Evolutionary conservation across 371 early-diverging fungal species (phyloP).

Genomic region (Mucor circinelloides): DNA sequence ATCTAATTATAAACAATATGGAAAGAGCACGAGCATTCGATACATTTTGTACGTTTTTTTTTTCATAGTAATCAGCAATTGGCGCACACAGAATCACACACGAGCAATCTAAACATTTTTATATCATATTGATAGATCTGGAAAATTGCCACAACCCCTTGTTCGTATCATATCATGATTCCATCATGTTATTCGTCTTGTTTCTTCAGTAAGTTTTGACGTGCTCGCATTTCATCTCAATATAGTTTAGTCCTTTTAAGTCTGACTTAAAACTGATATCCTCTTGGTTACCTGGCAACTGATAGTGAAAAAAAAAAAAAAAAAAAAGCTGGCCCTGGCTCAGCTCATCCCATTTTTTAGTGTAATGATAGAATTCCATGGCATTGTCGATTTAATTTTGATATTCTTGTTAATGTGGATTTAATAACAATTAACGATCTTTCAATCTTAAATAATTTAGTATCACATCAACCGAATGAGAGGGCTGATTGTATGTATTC

Average conservation of each 20-base stretch:
- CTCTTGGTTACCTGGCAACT: background rate
- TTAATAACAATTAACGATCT: constrained; percentile 2
- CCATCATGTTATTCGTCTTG: background rate
- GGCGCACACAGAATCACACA: background rate
- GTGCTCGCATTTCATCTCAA: background rate
- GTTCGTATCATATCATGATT: background rate
- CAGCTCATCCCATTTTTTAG: background rate
- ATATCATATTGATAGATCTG: background rate
- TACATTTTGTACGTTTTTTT: background rate
- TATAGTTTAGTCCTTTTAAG: background rate
- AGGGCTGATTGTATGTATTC: background rate
- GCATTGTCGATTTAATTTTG: constrained; percentile 1
- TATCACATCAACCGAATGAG: background rate
- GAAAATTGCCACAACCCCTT: background rate
- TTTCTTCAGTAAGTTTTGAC: background rate
- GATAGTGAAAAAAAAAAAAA: background rate
- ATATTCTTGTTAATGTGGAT: background rate
- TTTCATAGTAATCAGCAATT: background rate
- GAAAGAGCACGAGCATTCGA: background rate
- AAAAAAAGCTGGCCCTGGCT: background rate
- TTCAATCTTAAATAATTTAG: background rate
- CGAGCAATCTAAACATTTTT: background rate
- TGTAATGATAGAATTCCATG: background rate
- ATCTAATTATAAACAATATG: background rate
- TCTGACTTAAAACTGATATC: background rate